These are phyloP conservation scores for Xanthoceras sorbifolium DNA, from an alignment of 345 rosid species.

Conservation along the genomic window DNA sequence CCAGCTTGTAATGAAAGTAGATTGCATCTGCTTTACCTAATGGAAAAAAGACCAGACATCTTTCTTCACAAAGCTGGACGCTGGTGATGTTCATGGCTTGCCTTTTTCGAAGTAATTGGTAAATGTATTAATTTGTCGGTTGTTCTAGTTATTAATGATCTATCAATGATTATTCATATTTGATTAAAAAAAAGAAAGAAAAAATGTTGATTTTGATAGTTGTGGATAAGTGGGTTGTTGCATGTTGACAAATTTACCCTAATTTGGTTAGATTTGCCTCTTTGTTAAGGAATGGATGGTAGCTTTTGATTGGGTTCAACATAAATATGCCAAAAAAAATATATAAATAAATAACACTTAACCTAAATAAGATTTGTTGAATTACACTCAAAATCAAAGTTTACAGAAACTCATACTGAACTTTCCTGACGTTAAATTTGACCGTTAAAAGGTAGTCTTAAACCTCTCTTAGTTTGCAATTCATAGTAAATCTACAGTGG, in stretches of 20 bases:
- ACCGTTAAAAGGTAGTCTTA: no score
- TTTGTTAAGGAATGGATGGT: conserved; percentile 25
- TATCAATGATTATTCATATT: conserved; percentile 5
- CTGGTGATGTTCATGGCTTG: conserved; percentile 30
- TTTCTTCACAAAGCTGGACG: neutral
- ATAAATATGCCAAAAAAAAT: conserved; percentile 16
- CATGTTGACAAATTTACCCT: neutral
- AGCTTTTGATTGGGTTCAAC: conserved; percentile 14
- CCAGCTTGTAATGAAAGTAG: conserved; percentile 14
- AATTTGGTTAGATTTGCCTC: conserved; percentile 22
- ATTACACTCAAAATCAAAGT: no score
- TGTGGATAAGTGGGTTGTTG: neutral
- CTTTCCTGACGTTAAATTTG: no score
- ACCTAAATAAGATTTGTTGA: no score
- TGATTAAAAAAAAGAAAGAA: no score
- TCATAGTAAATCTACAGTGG: no score
- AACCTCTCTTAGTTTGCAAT: no score
- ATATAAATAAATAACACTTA: no score
- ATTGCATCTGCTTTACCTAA: conserved; percentile 16
- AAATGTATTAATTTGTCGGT: no score
- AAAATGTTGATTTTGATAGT: neutral
- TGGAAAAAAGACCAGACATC: conserved; percentile 11
- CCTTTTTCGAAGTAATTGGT: conserved; percentile 18
- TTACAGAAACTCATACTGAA: no score
- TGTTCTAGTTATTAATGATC: neutral